A percentile compares a stretch with the other conserved stretches of the same genome.
These are phyloP conservation scores for Sclerotinia sclerotiorum DNA, from an alignment of 2,329 filamentous ascomycete species.

Conservation along the genomic window DNA sequence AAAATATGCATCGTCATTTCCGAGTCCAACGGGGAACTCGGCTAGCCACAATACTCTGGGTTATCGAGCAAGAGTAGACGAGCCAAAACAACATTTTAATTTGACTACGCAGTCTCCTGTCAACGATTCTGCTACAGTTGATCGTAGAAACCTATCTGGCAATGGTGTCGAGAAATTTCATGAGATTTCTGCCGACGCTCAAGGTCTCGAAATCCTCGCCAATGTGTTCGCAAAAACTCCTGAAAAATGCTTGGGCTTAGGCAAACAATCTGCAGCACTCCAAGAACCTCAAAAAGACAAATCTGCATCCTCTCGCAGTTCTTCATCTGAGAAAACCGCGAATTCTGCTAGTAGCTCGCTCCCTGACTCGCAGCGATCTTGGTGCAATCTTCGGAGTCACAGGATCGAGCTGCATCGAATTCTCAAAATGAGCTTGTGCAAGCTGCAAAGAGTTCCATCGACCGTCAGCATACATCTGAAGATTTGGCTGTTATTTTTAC, in stretches of 20 bases:
- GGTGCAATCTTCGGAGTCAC: neutral
- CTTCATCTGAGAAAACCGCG: neutral
- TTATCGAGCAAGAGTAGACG: neutral
- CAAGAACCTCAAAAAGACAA: neutral
- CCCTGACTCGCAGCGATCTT: neutral
- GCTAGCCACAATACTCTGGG: conserved; percentile 2
- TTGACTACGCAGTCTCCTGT: neutral
- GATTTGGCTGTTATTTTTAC: conserved; percentile 2
- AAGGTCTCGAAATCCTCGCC: neutral
- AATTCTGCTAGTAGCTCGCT: neutral
- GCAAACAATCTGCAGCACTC: neutral
- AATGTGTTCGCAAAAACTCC: neutral
- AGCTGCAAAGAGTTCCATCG: neutral
- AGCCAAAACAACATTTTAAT: neutral
- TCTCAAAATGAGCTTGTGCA: neutral
- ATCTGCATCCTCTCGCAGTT: neutral
- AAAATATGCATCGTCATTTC: conserved; percentile 5
- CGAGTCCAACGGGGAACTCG: neutral
- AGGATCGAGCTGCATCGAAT: neutral
- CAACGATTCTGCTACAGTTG: neutral
- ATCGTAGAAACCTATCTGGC: neutral
- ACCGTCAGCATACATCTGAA: conserved; percentile 12
- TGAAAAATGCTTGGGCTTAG: neutral
- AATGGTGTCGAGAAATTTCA: neutral
- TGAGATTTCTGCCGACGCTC: neutral